Evolutionary conservation across 176 grass and related monocot genomes (phyloP), one percentile per base, ranked within the genome.

Genomic region (Dactylis glomerata): DNA sequence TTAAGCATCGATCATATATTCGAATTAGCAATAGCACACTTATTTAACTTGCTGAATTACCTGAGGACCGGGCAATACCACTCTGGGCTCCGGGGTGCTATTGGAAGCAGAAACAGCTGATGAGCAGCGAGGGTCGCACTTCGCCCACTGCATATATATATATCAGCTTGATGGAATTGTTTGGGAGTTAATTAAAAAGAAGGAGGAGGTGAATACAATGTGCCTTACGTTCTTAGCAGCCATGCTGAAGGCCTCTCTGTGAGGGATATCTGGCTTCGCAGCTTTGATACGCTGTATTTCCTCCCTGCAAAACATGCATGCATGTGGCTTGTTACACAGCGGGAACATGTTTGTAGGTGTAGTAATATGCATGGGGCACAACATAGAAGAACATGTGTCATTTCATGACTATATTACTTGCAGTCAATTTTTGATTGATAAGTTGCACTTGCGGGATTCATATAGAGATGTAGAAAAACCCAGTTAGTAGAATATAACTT

Each of bases 201-300:
- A 4, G 15, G 26, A 73, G 15, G 17, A 73, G 24, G 30, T 68
- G 22, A 81, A 19, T 30, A 68, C 28, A 67, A 89, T 32, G 16
- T 10, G 50, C 37, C 89, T 92, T 93, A 98, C 96, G 81, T 98
- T 98, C 89, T 98, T 98, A 46, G 96, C 93, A 73, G 96, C 93
- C 93, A 93, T 98, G 91, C 96, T 98, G 85, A 98, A 98, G 79
- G 96, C 96, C 83, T 98, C 96, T 83, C 96, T 89, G 76, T 98
- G 96, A 85, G 93, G 96, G 59, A 95, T 98, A 66, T 95, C 93
- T 84, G 96, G 96, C 57, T 92, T 93, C 7, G 89, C 89, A 62
- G 96, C 91, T 95, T 98, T 98, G 77, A 98, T 98, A 78, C 96
- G 89, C 73, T 98, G 93, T 90, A 98, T 98, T 86, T 98, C 96